Conservation (phyloP, 2,329 filamentous ascomycete genomes). For the Parafenestella ontariensis region DNA sequence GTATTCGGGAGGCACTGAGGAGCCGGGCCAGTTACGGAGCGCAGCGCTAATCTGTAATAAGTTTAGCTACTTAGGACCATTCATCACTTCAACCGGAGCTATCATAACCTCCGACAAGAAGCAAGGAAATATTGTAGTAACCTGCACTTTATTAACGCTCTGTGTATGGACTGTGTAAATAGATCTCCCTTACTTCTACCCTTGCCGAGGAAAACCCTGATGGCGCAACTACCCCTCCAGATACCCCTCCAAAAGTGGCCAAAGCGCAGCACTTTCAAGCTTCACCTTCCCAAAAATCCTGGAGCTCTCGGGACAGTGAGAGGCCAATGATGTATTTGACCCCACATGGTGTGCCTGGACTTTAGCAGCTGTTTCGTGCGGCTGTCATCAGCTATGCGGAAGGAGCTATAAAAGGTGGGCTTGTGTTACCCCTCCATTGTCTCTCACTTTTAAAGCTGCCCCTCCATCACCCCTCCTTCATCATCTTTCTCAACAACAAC, state of each 20-base stretch:
- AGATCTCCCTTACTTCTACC: neutral
- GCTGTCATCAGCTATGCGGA: slow-evolving; percentile 13
- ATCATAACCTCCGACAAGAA: neutral
- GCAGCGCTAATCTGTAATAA: neutral
- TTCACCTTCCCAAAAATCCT: neutral
- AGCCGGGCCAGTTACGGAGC: no score
- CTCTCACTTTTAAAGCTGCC: slow-evolving; percentile 19
- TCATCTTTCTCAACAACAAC: slow-evolving; percentile 16
- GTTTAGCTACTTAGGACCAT: neutral
- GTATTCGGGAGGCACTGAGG: neutral
- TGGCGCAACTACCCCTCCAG: slow-evolving; percentile 13
- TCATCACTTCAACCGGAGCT: neutral
- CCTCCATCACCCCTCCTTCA: slow-evolving; percentile 12
- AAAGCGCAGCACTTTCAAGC: slow-evolving; percentile 11
- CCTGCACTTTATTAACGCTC: neutral
- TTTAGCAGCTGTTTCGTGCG: slow-evolving; percentile 18
- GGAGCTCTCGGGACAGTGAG: neutral
- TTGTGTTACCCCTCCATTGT: slow-evolving; percentile 18
- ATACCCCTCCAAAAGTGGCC: slow-evolving; percentile 16
- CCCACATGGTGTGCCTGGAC: slow-evolving; percentile 10
- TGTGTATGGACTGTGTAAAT: neutral
- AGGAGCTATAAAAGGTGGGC: slow-evolving; percentile 17
- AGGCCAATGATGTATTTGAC: slow-evolving; percentile 10
- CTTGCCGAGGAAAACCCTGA: neutral
- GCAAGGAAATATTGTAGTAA: neutral